Percentiles rank a stretch among this genome's conserved stretches.
phyloP scores from a whole-genome alignment of 2,329 filamentous ascomycete species.

The Fusarium xyrophilum region DNA sequence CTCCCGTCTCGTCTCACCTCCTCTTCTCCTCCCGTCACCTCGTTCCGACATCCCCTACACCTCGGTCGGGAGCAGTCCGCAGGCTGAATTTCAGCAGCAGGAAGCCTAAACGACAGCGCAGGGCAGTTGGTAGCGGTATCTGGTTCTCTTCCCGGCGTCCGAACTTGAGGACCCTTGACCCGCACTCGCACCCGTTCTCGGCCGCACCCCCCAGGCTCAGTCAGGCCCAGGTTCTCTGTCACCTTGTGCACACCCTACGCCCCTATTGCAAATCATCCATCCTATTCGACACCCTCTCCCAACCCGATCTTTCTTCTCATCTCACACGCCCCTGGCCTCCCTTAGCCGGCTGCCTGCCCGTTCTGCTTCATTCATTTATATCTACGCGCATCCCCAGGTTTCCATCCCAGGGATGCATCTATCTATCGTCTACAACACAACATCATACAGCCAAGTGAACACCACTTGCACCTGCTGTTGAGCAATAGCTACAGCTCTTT shows the following conservation, averaged over 20 bases:
- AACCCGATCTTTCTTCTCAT: slow-evolving; percentile 16
- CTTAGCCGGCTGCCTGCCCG: slow-evolving; percentile 37
- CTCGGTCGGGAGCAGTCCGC: slow-evolving; percentile 21
- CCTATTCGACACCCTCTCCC: slow-evolving; percentile 31
- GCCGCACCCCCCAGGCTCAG: slow-evolving; percentile 18
- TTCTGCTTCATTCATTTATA: slow-evolving; percentile 41
- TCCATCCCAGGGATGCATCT: slow-evolving; percentile 21
- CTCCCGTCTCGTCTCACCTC: not conserved
- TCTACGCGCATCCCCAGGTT: slow-evolving; percentile 40
- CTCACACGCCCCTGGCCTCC: slow-evolving; percentile 35
- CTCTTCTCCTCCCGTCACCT: not conserved
- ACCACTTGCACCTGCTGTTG: slow-evolving; percentile 25
- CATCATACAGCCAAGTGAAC: slow-evolving; percentile 29
- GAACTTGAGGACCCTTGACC: slow-evolving; percentile 26
- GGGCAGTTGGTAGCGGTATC: slow-evolving; percentile 1
- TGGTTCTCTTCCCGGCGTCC: slow-evolving; percentile 24
- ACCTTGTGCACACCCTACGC: slow-evolving; percentile 3
- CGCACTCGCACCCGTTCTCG: slow-evolving; percentile 23
- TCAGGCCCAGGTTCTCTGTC: not conserved
- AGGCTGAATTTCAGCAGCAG: slow-evolving; percentile 16
- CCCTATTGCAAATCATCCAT: slow-evolving; percentile 25
- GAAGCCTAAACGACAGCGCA: slow-evolving; percentile 8
- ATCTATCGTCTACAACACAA: slow-evolving; percentile 29
- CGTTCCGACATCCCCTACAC: not conserved
- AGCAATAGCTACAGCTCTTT: slow-evolving; percentile 28